Percentiles rank a stretch among this genome's conserved stretches.
Conservation (phyloP, 495 filamentous ascomycete species). For the Neurospora pannonica region DNA sequence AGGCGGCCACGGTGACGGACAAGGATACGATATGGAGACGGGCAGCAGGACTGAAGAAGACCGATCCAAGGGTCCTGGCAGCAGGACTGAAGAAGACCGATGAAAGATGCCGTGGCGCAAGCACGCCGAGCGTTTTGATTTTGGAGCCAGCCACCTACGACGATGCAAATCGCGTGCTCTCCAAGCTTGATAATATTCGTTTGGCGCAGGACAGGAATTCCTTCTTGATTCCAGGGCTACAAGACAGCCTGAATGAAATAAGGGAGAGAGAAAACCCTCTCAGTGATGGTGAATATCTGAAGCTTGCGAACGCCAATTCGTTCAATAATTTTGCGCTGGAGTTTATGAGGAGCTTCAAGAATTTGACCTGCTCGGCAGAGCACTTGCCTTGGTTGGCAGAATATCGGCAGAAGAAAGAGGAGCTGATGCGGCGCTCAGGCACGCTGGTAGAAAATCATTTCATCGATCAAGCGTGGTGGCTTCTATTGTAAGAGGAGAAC, state of each 20-base stretch:
- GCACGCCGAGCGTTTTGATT: too few species aligned
- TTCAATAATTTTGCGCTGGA: neutral
- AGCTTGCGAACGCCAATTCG: neutral
- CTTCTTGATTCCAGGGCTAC: neutral
- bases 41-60: neutral
- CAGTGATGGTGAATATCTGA: neutral
- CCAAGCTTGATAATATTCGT: neutral
- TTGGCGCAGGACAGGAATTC: neutral
- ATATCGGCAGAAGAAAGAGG: neutral
- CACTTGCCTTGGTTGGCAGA: neutral
- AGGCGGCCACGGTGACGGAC: neutral
- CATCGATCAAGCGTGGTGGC: too few species aligned
- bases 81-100: too few species aligned
- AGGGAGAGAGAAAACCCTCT: neutral
- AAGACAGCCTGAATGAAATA: neutral
- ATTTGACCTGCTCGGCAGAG: neutral
- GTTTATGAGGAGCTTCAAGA: neutral
- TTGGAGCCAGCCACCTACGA: neutral
- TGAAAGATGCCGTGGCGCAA: too few species aligned
- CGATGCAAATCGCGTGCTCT: neutral
- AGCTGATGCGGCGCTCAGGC: neutral
- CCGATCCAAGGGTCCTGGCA: neutral
- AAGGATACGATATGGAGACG: neutral
- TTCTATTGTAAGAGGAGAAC: too few species aligned
- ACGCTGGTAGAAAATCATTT: too few species aligned